These are phyloP conservation scores for Pythium aristosporum DNA, from an alignment of 352 stramenopile genomes.

Conservation along the genomic window DNA sequence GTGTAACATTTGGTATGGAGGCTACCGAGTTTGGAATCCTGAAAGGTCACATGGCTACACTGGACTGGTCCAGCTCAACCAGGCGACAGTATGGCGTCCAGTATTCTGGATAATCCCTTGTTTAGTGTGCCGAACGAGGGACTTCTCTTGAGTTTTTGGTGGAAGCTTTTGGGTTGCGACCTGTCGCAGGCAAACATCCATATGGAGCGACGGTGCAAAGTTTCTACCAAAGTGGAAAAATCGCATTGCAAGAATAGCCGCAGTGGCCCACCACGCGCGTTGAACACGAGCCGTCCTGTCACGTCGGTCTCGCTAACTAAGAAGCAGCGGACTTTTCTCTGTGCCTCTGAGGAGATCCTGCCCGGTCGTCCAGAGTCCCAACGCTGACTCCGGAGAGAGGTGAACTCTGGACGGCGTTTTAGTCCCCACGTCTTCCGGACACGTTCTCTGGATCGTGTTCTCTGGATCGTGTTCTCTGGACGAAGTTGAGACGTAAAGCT, in stretches of 20 bases:
- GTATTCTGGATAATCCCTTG: conserved; percentile 7
- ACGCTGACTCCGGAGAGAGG: not conserved
- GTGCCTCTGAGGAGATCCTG: too few species aligned
- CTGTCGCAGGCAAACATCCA: not conserved
- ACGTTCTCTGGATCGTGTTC: not conserved
- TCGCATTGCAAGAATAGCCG: not conserved
- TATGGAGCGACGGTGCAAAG: too few species aligned
- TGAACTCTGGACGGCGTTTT: not conserved
- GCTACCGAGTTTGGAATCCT: conserved; percentile 1
- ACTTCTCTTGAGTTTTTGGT: conserved; percentile 4
- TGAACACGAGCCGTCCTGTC: too few species aligned
- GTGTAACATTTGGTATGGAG: not conserved
- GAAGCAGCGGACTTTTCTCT: too few species aligned
- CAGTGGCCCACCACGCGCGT: not conserved
- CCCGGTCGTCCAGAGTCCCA: not conserved
- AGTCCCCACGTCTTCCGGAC: not conserved
- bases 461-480: not conserved
- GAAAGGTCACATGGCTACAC: conserved; percentile 26
- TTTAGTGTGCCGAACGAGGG: not conserved
- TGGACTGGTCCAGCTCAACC: not conserved
- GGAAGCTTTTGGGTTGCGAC: not conserved
- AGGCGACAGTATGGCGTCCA: not conserved
- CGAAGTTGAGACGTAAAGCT: not conserved
- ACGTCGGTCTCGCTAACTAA: too few species aligned
- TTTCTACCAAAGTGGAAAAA: too few species aligned